Evolutionary conservation across 805 yeast species (phyloP).

Genomic region (Cyberlindnera petersonii): DNA sequence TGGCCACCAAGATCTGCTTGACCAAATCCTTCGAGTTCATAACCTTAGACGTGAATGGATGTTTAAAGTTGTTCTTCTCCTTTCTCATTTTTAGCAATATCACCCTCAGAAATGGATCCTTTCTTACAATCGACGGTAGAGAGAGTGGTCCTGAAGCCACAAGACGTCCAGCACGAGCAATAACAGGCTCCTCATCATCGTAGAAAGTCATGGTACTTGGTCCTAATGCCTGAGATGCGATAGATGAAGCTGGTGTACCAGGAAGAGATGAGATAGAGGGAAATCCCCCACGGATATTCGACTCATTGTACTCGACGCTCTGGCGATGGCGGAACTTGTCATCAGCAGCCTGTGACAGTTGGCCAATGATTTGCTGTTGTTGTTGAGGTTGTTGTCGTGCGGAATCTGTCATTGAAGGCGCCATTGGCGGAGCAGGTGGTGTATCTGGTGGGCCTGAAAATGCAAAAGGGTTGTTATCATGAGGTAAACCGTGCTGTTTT

Average conservation of each 20-base stretch:
- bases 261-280: not conserved
- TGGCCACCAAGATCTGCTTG: slow-evolving; percentile 22
- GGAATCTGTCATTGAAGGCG: not conserved
- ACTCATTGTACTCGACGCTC: slow-evolving; percentile 10
- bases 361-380: not conserved
- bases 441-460: not conserved
- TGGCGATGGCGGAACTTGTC: slow-evolving; percentile 2
- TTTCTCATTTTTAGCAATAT: slow-evolving; percentile 26
- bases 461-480: too few relatives aligned
- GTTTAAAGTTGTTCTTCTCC: slow-evolving; percentile 22
- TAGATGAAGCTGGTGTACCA: slow-evolving; percentile 3
- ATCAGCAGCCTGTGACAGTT: not conserved
- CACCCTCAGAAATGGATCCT: slow-evolving; percentile 30
- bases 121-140: slow-evolving; percentile 25
- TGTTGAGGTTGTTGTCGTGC: not conserved
- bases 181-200: slow-evolving; percentile 28
- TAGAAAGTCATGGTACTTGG: slow-evolving; percentile 28
- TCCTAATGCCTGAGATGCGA: not conserved
- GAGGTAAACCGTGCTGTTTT: too few relatives aligned
- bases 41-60: slow-evolving; percentile 4
- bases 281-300: slow-evolving; percentile 3
- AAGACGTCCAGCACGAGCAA: slow-evolving; percentile 31
- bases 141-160: slow-evolving; percentile 33
- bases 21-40: slow-evolving; percentile 16
- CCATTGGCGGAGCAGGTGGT: not conserved